Conservation (phyloP, 345 rosid genomes). For the Aurinia saxatilis region DNA sequence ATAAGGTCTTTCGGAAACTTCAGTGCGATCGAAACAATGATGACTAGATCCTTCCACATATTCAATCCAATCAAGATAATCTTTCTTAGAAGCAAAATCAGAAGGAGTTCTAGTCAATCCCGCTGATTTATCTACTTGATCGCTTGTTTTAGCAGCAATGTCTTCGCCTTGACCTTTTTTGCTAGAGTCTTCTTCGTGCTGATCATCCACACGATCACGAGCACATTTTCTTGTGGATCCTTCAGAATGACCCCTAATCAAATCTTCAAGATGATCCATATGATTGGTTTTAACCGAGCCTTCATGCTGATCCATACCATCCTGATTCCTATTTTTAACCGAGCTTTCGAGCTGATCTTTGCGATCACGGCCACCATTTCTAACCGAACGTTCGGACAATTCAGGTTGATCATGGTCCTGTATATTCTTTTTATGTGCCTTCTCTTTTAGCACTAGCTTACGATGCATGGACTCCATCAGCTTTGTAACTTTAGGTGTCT, state of each 20-base stretch:
- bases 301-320: constrained; percentile 5
- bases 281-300: constrained; percentile 6
- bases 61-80: constrained; percentile 30
- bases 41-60: constrained; percentile 29
- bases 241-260: constrained; percentile 14
- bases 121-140: neutral
- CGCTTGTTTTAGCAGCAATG: neutral
- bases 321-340: neutral
- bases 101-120: neutral
- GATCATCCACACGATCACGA: neutral
- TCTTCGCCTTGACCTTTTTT: neutral
- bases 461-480: constrained; percentile 29
- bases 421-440: neutral
- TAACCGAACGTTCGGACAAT: constrained; percentile 7
- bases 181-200: constrained; percentile 5
- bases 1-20: neutral
- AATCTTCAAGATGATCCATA: constrained; percentile 27
- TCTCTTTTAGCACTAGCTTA: constrained; percentile 22
- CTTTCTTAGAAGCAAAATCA: constrained; percentile 19
- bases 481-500: constrained; percentile 19
- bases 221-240: neutral
- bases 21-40: constrained; percentile 25
- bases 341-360: constrained; percentile 7
- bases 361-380: constrained; percentile 1
- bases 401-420: neutral